These are phyloP conservation scores for Eurotiales sp. DNA, from an alignment of 2,329 filamentous ascomycete species.

Conservation along the genomic window DNA sequence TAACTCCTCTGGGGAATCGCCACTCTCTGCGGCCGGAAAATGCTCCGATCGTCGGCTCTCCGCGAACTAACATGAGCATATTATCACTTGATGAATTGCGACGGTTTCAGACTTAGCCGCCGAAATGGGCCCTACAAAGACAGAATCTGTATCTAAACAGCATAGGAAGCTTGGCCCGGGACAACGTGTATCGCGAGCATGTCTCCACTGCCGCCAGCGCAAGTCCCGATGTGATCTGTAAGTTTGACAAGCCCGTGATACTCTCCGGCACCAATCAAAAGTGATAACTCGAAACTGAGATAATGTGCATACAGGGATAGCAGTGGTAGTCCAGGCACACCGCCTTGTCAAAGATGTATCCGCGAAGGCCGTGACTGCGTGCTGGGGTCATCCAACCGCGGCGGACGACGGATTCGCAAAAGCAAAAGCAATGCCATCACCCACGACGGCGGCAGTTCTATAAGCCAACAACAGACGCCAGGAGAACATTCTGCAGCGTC, in stretches of 20 bases:
- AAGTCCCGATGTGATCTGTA: conserved; percentile 52
- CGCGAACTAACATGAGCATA: not conserved
- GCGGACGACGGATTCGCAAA: conserved; percentile 56
- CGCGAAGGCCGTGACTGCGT: conserved; percentile 57
- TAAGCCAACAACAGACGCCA: conserved; percentile 25
- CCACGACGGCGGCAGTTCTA: conserved; percentile 16
- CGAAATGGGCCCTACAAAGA: conserved; percentile 12
- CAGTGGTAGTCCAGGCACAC: conserved; percentile 48
- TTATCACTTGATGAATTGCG: not conserved
- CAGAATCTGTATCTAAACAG: conserved; percentile 13
- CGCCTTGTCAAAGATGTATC: conserved; percentile 56
- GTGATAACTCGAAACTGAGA: not conserved
- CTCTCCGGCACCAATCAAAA: conserved; percentile 11
- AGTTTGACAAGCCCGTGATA: conserved; percentile 17
- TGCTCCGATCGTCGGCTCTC: not conserved
- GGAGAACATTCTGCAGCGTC: conserved; percentile 25
- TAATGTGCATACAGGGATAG: conserved; percentile 31
- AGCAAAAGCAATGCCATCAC: conserved; percentile 38
- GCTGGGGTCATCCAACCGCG: conserved; percentile 57
- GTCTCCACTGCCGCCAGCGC: conserved; percentile 47
- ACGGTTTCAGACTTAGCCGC: not conserved
- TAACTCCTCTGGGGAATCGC: no score
- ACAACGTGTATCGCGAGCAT: conserved; percentile 46
- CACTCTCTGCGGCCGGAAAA: not conserved
- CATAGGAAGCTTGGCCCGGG: conserved; percentile 26